Base-by-base conservation (phyloP, 2,329 filamentous ascomycete species). In the Fusarium phyllophilum region DNA sequence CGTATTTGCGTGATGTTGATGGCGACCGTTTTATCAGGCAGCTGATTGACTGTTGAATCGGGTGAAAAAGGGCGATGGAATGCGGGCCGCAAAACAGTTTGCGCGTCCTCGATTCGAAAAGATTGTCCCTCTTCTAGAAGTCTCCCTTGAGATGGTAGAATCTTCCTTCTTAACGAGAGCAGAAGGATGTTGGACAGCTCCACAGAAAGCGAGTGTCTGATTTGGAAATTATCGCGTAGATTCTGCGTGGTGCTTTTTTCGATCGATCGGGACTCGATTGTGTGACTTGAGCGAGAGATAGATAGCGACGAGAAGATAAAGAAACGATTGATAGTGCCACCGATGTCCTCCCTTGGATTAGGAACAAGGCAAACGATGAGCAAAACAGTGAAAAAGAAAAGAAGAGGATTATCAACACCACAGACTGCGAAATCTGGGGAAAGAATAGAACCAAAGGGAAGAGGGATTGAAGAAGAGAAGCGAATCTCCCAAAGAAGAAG, bases 401-500 rank as follows among this genome's bases (percentile, higher is more conserved):
- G 49, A 62, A 52, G 48, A 65, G 26, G 45, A 73, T 71, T 63
- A 59, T 63, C 71, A 63, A 68, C 52, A 49, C 59, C 46, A 49
- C 63, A 63, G 65, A 56, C 38, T 54, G 56, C 26, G 41, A 44
- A 70, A 59, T 66, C 66, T 46, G 65, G 66, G 67, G 46, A 59
- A 70, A 42, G 38, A 51, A 52, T 36, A 38, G 57, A 51, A 34
- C 12, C 48, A 22, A 38, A 38, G 20, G 24, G 51, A 52, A 59
- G 62, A 74, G 73, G 73, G 65, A 77, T 75, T 71, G 74, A 66
- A 60, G 63, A 55, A 66, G 68, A 64, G 46, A 62, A 68, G 57
- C 56, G 63, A 34, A 62, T 26, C 24, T 45, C 42, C 38, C 20
- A 61, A 42, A 56, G 36, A 55, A 61, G 48, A 56, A 61, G 38